These are phyloP conservation scores for Chaetomium olivaceum DNA, from an alignment of 2,329 filamentous ascomycete species.

Conservation along the genomic window DNA sequence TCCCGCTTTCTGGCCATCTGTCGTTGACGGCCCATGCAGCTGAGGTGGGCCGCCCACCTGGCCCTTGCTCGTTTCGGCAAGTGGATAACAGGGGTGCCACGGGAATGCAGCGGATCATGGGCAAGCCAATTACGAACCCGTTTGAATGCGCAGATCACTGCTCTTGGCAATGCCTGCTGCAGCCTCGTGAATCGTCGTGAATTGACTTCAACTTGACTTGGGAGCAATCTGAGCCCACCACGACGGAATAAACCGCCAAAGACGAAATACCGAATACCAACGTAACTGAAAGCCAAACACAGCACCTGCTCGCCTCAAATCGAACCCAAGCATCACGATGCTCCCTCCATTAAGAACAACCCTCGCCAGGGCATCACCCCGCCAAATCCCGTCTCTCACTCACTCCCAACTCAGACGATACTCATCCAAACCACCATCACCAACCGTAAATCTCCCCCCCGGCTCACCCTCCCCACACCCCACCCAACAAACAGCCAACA, in stretches of 20 bases:
- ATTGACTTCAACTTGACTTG: not conserved
- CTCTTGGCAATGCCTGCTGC: slow-evolving; percentile 6
- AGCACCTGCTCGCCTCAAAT: not conserved
- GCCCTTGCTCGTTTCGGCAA: slow-evolving; percentile 18
- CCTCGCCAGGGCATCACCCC: slow-evolving; percentile 17
- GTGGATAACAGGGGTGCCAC: slow-evolving; percentile 23
- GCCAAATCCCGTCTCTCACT: not conserved
- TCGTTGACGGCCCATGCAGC: slow-evolving; percentile 26
- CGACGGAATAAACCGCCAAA: not conserved
- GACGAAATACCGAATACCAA: not conserved
- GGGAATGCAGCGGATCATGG: not conserved
- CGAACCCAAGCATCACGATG: slow-evolving; percentile 7
- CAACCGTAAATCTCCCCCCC: slow-evolving; percentile 20
- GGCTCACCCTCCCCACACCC: not conserved
- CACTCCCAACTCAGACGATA: slow-evolving; percentile 24
- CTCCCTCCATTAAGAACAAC: slow-evolving; percentile 2
- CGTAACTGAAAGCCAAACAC: not conserved
- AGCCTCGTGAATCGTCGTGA: not conserved
- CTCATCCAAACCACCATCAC: slow-evolving; percentile 20
- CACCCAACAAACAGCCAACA: not conserved
- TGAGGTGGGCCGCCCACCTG: slow-evolving; percentile 17
- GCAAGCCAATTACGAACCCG: slow-evolving; percentile 9
- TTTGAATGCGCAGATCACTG: slow-evolving; percentile 5
- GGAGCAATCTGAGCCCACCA: not conserved
- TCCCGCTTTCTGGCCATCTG: slow-evolving; percentile 33